A percentile compares a stretch with the other conserved stretches of the same genome.
These are phyloP conservation scores for Epithele typhae DNA, from an alignment of 768 basidiomycete species.

Conservation along the genomic window DNA sequence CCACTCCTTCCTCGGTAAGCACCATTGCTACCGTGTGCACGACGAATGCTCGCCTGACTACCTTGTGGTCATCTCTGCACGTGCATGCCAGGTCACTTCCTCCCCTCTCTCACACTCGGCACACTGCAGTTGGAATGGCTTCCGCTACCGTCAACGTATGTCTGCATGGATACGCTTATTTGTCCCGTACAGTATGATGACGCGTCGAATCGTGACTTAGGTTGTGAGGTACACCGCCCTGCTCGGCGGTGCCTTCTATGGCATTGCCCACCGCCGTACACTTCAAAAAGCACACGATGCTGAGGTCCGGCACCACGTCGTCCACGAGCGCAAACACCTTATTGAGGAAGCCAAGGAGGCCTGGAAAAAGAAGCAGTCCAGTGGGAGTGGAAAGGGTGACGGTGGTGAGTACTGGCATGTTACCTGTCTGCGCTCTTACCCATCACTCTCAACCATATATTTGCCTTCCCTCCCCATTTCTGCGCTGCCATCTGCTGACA, in stretches of 20 bases:
- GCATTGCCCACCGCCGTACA: constrained; percentile 88
- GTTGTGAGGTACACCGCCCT: constrained; percentile 95
- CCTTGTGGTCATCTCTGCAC: neutral
- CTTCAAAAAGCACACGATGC: constrained; percentile 78
- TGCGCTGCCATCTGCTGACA: constrained; percentile 2
- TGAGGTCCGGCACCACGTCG: constrained; percentile 68
- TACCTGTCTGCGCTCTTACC: too few relatives aligned
- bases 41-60: neutral
- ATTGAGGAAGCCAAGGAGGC: constrained; percentile 87
- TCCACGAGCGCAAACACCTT: constrained; percentile 70
- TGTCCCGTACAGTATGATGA: neutral
- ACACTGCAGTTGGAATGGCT: constrained; percentile 41
- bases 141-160: constrained; percentile 76
- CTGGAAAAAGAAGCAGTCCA: constrained; percentile 80
- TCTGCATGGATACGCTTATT: constrained; percentile 6
- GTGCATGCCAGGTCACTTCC: too few relatives aligned
- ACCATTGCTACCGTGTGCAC: neutral
- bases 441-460: too few relatives aligned
- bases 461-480: neutral
- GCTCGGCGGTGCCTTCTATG: constrained; percentile 82
- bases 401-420: constrained; percentile 49
- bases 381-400: too few relatives aligned
- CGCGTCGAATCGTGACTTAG: constrained; percentile 28
- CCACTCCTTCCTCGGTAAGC: constrained; percentile 5
- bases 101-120: too few relatives aligned